Evolutionary conservation across 2,329 filamentous ascomycete genomes (phyloP), one percentile per base, ranked within the genome.

Genomic region (Trichoderma atroviride): DNA sequence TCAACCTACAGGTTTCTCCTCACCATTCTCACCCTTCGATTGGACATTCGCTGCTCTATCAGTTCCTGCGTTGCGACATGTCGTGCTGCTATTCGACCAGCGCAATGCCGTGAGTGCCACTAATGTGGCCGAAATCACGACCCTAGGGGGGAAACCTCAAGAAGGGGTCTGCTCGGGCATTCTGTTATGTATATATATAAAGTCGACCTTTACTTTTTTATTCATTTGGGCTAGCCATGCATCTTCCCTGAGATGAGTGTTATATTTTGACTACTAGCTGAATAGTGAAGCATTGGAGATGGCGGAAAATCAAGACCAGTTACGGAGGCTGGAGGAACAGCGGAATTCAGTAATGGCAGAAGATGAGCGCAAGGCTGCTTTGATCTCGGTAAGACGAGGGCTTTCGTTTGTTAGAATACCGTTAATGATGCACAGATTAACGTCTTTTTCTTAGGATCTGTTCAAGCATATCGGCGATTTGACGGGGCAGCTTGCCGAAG

Each of bases 31-130:
- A 24, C 57, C 19, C 3, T 68, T 35, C 57, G 7, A 60, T 68
- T 60, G 65, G 57, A 31, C 24, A 55, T 47, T 35, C 11, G 57
- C 22, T 55, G 35, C 65, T 61, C 57, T 60, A 68, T 68, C 65
- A 55, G 65, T 60, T 61, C 56, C 65, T 68, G 47, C 65, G 57
- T n/a, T 55, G 65, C 65, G 64, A 67, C 64, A 58, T 67, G 64
- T 67, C 64, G 64, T 59, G 55, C 40, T 67, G 64, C 55, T 67
- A 67, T 67, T 67, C 64, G 64, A 67, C 64, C 64, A 67, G 64
- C 64, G 55, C 64, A 59, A 67, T 67, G 64, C 55, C 58, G 55
- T 24, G 31, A 67, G 53, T 55, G 40, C 63, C 64, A 50, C 64
- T 22, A 43, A 50, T 29, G 64, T 67, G 55, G 64, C 55, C 64